These are phyloP conservation scores for Diplodia mutila DNA, from an alignment of 2,329 filamentous ascomycete genomes.

Conservation along the genomic window DNA sequence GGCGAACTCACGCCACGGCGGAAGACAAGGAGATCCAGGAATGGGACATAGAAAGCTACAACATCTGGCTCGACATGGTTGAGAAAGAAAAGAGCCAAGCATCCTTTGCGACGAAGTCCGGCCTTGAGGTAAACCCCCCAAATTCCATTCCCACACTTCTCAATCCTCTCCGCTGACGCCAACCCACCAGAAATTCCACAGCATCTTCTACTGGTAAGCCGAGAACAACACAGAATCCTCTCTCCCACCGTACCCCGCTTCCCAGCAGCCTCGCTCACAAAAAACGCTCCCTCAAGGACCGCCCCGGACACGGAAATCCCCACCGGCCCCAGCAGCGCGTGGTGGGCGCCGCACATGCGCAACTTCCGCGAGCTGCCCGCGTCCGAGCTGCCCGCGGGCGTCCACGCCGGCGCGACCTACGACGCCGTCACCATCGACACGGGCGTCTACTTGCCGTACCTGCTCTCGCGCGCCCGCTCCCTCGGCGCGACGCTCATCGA, in stretches of 20 bases:
- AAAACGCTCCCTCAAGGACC: conserved; percentile 29
- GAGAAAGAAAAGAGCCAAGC: conserved; percentile 30
- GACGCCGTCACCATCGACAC: conserved; percentile 45
- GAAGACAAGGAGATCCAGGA: conserved; percentile 37
- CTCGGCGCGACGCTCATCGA: conserved; percentile 37
- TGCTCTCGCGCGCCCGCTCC: conserved; percentile 36
- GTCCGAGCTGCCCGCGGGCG: conserved; percentile 29
- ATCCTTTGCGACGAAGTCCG: conserved; percentile 32
- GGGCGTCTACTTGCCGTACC: conserved; percentile 42
- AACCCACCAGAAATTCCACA: conserved; percentile 25
- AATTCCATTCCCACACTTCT: too few species aligned
- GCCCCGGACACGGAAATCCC: conserved; percentile 26
- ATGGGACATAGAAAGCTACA: conserved; percentile 52
- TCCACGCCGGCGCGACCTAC: conserved; percentile 36
- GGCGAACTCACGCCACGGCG: conserved; percentile 48
- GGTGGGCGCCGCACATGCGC: conserved; percentile 46
- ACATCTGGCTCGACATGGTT: conserved; percentile 44
- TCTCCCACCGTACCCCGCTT: neutral
- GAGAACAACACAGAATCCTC: too few species aligned
- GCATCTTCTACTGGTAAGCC: conserved; percentile 23
- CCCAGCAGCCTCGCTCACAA: neutral
- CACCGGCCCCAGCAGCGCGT: conserved; percentile 33
- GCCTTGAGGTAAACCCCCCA: conserved; percentile 29
- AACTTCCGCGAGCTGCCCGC: conserved; percentile 35
- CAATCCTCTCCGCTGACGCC: neutral